A percentile compares a stretch with the other conserved stretches of the same genome.
Evolutionary conservation across 1,284 basidiomycete genomes (phyloP).

Genomic region (Retiboletus flavoniger): DNA sequence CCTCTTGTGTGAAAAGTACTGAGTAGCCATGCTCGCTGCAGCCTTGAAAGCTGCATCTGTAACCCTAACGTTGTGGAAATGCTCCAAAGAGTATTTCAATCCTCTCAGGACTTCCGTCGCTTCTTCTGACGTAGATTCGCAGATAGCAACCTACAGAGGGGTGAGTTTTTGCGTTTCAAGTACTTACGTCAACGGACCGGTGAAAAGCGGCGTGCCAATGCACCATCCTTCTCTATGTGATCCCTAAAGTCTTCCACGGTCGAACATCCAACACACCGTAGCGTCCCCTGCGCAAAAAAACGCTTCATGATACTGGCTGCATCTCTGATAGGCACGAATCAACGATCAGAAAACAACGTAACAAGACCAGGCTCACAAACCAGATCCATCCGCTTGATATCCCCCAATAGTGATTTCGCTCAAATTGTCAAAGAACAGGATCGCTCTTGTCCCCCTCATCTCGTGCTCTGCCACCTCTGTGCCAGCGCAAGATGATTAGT

Average conservation of each 20-base stretch:
- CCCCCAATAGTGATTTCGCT: not conserved
- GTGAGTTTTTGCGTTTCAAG: no score
- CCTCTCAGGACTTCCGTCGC: not conserved
- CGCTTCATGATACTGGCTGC: not conserved
- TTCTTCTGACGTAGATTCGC: not conserved
- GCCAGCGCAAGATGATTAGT: no score
- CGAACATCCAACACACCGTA: not conserved
- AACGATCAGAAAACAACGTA: not conserved
- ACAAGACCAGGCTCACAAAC: not conserved
- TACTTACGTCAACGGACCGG: not conserved
- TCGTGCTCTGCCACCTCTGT: not conserved
- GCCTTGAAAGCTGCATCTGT: not conserved
- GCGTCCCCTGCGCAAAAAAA: not conserved
- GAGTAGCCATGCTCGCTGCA: not conserved
- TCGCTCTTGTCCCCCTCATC: not conserved
- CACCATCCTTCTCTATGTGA: not conserved
- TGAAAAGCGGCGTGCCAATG: not conserved
- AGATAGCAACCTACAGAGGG: no score
- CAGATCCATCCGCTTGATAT: not conserved
- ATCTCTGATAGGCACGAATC: not conserved
- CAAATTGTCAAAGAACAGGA: not conserved
- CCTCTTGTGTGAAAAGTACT: not conserved
- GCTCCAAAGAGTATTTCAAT: not conserved
- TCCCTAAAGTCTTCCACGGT: not conserved
- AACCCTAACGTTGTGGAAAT: not conserved